phyloP scores from a whole-genome alignment of 177 flowering plant species.

The Tripterygium wilfordii region DNA sequence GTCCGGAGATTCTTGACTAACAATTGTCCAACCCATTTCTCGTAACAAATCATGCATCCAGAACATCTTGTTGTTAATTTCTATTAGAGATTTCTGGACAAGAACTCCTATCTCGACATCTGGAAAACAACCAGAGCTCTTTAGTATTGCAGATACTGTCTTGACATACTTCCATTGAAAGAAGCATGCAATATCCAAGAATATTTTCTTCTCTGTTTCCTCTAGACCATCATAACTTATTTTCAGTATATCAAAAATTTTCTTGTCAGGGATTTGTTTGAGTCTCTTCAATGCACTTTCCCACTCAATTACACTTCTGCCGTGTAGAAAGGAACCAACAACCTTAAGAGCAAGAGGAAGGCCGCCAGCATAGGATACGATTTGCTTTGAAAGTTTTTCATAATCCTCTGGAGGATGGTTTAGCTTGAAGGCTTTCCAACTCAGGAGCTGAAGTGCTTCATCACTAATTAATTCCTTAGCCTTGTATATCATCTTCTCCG shows the following conservation, averaged over 20 bases:
- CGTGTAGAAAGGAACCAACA: slow-evolving; percentile 9
- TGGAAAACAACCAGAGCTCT: not conserved
- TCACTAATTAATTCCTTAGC: not conserved
- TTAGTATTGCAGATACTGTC: not conserved
- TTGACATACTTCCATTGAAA: slow-evolving; percentile 3
- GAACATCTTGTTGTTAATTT: not conserved
- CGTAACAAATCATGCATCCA: slow-evolving; percentile 10
- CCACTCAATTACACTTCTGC: slow-evolving; percentile 2
- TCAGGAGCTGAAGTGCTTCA: slow-evolving; percentile 17
- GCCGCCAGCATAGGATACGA: slow-evolving; percentile 6
- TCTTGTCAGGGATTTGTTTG: slow-evolving; percentile 3
- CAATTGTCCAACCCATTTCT: slow-evolving; percentile 15
- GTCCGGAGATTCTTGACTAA: slow-evolving; percentile 4
- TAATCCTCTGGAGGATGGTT: not conserved
- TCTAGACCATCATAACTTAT: slow-evolving; percentile 17
- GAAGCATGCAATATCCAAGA: slow-evolving; percentile 15
- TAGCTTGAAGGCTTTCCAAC: slow-evolving; percentile 11
- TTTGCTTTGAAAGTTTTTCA: not conserved
- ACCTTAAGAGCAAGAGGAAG: slow-evolving; percentile 18
- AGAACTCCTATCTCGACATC: slow-evolving; percentile 7
- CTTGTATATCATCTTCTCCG: slow-evolving; percentile 8
- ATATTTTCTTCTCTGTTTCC: slow-evolving; percentile 1
- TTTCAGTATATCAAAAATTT: slow-evolving; percentile 5
- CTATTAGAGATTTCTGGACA: slow-evolving; percentile 1
- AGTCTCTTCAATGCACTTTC: slow-evolving; percentile 3